Conservation (phyloP, 768 basidiomycete species). For the Tulasnella sp. region DNA sequence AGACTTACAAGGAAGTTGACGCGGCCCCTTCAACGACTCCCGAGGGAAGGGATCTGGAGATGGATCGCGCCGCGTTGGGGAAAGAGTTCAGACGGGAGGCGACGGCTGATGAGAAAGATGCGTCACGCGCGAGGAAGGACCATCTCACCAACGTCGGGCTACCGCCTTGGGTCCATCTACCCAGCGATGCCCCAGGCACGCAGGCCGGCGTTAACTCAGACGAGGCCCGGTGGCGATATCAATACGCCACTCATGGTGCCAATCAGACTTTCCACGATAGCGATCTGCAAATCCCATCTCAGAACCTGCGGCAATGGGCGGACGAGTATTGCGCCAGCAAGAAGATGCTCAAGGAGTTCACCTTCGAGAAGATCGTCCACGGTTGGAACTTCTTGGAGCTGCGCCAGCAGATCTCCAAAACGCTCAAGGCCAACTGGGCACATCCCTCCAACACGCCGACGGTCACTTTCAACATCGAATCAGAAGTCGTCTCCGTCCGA, state of each 20-base stretch:
- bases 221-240: background rate
- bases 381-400: slow-evolving; percentile 45
- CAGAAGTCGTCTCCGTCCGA: slow-evolving; percentile 48
- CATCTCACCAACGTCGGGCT: slow-evolving; percentile 26
- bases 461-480: slow-evolving; percentile 40
- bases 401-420: slow-evolving; percentile 28
- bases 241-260: background rate
- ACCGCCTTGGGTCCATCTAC: slow-evolving; percentile 36
- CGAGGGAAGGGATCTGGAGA: slow-evolving; percentile 25
- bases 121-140: background rate
- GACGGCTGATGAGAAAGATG: slow-evolving; percentile 29
- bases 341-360: slow-evolving; percentile 68
- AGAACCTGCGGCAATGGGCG: slow-evolving; percentile 64
- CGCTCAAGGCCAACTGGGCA: slow-evolving; percentile 34
- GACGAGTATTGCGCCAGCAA: slow-evolving; percentile 66
- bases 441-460: slow-evolving; percentile 7
- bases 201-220: slow-evolving; percentile 7
- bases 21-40: slow-evolving; percentile 21
- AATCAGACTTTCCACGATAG: background rate
- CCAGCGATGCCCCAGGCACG: background rate
- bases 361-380: slow-evolving; percentile 56
- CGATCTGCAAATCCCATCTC: slow-evolving; percentile 32
- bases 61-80: slow-evolving; percentile 28
- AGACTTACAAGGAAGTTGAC: slow-evolving; percentile 48
- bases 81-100: slow-evolving; percentile 26